Evolutionary conservation across 2,329 filamentous ascomycete genomes (phyloP).

Genomic region (Blastomyces gilchristii): DNA sequence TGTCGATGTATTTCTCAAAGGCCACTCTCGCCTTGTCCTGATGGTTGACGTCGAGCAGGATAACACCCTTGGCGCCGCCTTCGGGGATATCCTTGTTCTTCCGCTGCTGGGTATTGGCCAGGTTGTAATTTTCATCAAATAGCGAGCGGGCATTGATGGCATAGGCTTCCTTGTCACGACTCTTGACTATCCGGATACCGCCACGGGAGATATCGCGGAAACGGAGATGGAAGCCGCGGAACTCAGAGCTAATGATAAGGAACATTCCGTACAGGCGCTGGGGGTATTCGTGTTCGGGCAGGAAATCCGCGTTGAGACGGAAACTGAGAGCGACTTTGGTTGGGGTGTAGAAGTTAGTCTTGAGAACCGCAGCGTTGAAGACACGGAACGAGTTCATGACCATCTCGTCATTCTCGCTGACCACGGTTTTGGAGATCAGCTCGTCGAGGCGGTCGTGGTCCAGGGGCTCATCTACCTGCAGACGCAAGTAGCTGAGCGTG

Average conservation of each 20-base stretch:
- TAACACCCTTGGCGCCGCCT: slow-evolving; percentile 95
- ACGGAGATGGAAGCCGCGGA: slow-evolving; percentile 90
- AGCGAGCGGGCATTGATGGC: slow-evolving; percentile 91
- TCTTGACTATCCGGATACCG: slow-evolving; percentile 98
- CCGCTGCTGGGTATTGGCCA: slow-evolving; percentile 95
- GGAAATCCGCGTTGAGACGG: slow-evolving; percentile 68
- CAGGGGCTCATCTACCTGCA: slow-evolving; percentile 62
- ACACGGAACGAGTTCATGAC: slow-evolving; percentile 94
- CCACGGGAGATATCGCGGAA: slow-evolving; percentile 96
- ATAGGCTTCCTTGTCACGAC: slow-evolving; percentile 89
- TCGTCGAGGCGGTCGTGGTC: slow-evolving; percentile 64
- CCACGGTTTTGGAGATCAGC: slow-evolving; percentile 66
- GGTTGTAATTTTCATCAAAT: slow-evolving; percentile 97
- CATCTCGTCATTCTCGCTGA: slow-evolving; percentile 93
- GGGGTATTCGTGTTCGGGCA: slow-evolving; percentile 85
- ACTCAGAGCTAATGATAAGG: slow-evolving; percentile 92
- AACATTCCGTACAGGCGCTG: slow-evolving; percentile 97
- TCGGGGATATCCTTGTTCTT: slow-evolving; percentile 99
- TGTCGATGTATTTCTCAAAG: slow-evolving; percentile 99
- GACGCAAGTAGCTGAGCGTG: slow-evolving; percentile 56
- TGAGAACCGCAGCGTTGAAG: slow-evolving; percentile 87
- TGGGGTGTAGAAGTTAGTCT: slow-evolving; percentile 96
- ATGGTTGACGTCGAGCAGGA: slow-evolving; percentile 84
- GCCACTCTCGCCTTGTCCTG: slow-evolving; percentile 87
- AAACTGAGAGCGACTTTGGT: slow-evolving; percentile 98